These are phyloP conservation scores for Saccharomycopsis schoenii DNA, from an alignment of 805 yeast genomes.

Conservation along the genomic window DNA sequence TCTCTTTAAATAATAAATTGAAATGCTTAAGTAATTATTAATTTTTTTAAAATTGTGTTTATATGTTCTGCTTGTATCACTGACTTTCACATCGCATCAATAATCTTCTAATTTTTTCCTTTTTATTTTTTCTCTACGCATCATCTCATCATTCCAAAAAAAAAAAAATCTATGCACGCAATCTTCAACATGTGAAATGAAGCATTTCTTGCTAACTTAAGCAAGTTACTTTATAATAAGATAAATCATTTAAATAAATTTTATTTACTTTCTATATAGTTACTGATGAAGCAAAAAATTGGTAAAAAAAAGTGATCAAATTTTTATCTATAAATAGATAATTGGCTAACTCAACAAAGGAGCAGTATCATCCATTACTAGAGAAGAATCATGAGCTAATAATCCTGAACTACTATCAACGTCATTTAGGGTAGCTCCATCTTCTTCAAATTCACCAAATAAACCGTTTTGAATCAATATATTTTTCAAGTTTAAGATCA, in stretches of 20 bases:
- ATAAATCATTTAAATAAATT: too few species aligned
- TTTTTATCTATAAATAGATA: background rate
- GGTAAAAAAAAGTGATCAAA: background rate
- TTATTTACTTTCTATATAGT: background rate
- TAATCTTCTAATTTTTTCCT: background rate
- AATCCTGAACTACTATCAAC: background rate
- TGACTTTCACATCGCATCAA: background rate
- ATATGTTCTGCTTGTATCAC: background rate
- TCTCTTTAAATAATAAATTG: background rate
- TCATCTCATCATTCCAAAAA: background rate
- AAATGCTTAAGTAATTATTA: too few species aligned
- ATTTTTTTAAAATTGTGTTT: background rate
- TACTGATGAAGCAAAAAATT: background rate
- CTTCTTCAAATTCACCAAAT: slow-evolving; percentile 1
- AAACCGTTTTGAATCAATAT: slow-evolving; percentile 25
- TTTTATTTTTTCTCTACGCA: background rate
- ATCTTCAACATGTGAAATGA: background rate
- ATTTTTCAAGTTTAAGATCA: slow-evolving; percentile 29
- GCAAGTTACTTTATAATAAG: too few species aligned
- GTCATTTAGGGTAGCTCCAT: background rate
- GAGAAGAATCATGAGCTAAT: background rate
- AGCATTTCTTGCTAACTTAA: too few species aligned
- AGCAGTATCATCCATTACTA: background rate
- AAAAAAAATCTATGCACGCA: background rate
- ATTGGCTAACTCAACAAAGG: background rate